Conservation (phyloP, 2,329 filamentous ascomycete species). For the Cladosporium colombiae region DNA sequence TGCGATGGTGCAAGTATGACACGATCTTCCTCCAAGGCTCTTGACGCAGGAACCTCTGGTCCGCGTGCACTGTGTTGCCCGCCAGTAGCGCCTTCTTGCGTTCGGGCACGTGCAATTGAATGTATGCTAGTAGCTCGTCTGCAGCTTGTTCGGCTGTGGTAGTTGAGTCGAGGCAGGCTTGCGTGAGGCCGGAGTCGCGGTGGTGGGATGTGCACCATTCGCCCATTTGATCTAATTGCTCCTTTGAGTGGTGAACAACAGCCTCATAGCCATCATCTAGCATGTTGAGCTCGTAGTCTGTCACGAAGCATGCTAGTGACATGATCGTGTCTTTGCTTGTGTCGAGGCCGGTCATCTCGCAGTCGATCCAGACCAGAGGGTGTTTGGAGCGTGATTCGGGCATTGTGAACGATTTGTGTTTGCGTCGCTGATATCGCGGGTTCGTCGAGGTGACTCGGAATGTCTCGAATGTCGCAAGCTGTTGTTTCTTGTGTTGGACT, state of each 20-base stretch:
- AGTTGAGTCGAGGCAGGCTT: slow-evolving; percentile 70
- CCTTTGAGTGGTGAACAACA: slow-evolving; percentile 71
- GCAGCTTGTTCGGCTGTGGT: slow-evolving; percentile 74
- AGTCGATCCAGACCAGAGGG: slow-evolving; percentile 85
- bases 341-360: slow-evolving; percentile 90
- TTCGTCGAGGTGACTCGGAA: background rate
- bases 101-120: slow-evolving; percentile 69
- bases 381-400: slow-evolving; percentile 56
- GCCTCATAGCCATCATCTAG: slow-evolving; percentile 81
- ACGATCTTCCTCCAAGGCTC: slow-evolving; percentile 73
- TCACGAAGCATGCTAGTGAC: slow-evolving; percentile 90
- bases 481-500: background rate
- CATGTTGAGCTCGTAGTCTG: slow-evolving; percentile 73
- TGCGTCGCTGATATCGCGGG: background rate
- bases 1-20: slow-evolving; percentile 81
- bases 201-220: slow-evolving; percentile 87
- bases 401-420: slow-evolving; percentile 32
- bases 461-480: background rate
- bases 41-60: slow-evolving; percentile 75
- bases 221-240: slow-evolving; percentile 75
- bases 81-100: slow-evolving; percentile 71
- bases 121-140: slow-evolving; percentile 71
- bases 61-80: slow-evolving; percentile 90
- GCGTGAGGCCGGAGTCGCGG: slow-evolving; percentile 75
- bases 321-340: slow-evolving; percentile 79